Evolutionary conservation across 2,329 filamentous ascomycete species (phyloP), one percentile per base, ranked within the genome.

Genomic region (Biscogniauxia marginata): DNA sequence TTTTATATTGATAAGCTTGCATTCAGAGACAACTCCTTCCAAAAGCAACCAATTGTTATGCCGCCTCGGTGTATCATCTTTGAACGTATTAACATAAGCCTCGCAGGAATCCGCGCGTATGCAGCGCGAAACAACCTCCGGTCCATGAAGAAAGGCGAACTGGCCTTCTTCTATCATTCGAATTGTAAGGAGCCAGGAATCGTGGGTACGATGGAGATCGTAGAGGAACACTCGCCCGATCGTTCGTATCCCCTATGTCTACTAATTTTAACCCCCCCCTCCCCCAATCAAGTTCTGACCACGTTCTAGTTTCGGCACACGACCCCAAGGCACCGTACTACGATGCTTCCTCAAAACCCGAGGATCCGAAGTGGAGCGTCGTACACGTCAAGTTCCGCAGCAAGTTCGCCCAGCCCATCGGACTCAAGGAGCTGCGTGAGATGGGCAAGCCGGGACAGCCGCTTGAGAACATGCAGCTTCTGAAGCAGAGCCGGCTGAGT

Each of bases 111-210:
- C 54, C 71, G 71, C 49, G 71, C 70, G 45, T 73, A 73, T 54
- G 67, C 67, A 16, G 93, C 93, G 6, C 85, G 91, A 22, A 98
- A 97, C 68, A 91, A 97, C 70, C 87, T 99, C 75, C 85, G 90
- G 24, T 84, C 86, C 7, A 99, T 99, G 95, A 92, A 90, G 66
- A 86, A 87, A 54, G 93, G 93, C 50, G 95, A 99, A 69, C 80
- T 93, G 25, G 93, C 92, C 22, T 98, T 99, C 76, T 98, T 99
- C 77, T 98, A 98, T 71, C 93, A 97, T 74, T 96, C 90, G 48
- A 96, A 95, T 67, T 95, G 90, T 75, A 96, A 96, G 71, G 84
- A 88, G 21, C 92, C 93, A 0, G 93, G 90, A 2, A 91, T 98
- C 49, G 91, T 88, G 1, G 93, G 93, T 1, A 84, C 88, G 18